Percentiles rank a stretch among this genome's conserved stretches.
These are phyloP conservation scores for Ogataea nonfermentans DNA, from an alignment of 805 yeast species.

Conservation along the genomic window DNA sequence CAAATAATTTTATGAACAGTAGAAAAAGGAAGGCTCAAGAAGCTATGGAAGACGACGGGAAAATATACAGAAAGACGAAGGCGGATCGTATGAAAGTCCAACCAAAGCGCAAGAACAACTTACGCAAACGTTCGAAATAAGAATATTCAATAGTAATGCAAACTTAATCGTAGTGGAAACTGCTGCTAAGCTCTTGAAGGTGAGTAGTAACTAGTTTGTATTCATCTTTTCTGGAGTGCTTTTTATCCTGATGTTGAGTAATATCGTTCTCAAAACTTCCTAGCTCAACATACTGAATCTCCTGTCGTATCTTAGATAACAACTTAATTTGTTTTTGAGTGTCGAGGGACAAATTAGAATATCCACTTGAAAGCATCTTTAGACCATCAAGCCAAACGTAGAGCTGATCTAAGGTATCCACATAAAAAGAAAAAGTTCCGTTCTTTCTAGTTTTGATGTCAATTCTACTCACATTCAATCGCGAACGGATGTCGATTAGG, in stretches of 20 bases:
- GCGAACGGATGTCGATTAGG: constrained; percentile 56
- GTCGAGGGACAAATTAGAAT: constrained; percentile 39
- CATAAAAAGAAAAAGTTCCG: constrained; percentile 53
- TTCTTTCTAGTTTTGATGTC: constrained; percentile 20
- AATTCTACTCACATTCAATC: constrained; percentile 34
- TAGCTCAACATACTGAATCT: constrained; percentile 47
- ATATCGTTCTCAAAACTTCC: constrained; percentile 7
- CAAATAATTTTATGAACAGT: constrained; percentile 53
- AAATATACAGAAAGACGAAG: constrained; percentile 80
- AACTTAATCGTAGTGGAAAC: too few relatives aligned
- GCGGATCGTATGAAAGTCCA: constrained; percentile 50
- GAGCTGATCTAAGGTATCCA: constrained; percentile 67
- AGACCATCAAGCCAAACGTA: constrained; percentile 80
- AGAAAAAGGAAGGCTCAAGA: constrained; percentile 70
- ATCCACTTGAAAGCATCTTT: constrained; percentile 45
- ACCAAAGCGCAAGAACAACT: constrained; percentile 30
- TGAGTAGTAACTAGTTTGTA: too few relatives aligned
- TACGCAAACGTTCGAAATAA: constrained; percentile 15
- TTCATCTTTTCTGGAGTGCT: too few relatives aligned
- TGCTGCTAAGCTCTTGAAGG: too few relatives aligned
- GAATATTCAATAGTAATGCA: too few relatives aligned
- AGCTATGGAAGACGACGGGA: constrained; percentile 52
- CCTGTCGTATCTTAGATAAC: constrained; percentile 44
- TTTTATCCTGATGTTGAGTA: too few relatives aligned
- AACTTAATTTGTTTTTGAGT: constrained; percentile 44